Conservation (phyloP, 2,329 filamentous ascomycete genomes). For the Ceratocystis cubensis region DNA sequence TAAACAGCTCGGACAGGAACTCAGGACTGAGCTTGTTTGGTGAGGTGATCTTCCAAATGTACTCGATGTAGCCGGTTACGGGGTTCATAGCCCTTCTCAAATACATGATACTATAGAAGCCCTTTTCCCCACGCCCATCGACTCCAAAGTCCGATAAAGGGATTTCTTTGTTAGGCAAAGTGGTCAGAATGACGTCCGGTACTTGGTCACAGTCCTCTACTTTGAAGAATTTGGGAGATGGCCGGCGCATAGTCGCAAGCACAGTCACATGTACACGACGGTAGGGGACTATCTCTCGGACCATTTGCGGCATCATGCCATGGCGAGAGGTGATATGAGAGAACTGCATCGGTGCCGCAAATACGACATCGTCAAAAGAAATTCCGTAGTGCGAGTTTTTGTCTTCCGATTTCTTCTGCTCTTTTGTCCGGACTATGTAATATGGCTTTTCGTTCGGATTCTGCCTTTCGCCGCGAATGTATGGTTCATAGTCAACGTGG, state of each 20-base stretch:
- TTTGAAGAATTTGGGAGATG: conserved; percentile 63
- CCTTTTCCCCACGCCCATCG: conserved; percentile 55
- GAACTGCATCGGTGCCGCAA: conserved; percentile 76
- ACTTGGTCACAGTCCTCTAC: conserved; percentile 44
- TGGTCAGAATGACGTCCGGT: conserved; percentile 72
- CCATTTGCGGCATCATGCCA: conserved; percentile 53
- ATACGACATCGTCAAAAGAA: conserved; percentile 64
- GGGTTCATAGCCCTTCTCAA: conserved; percentile 53
- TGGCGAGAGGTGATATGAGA: conserved; percentile 53
- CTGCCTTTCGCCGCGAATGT: neutral
- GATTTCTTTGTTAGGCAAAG: conserved; percentile 51
- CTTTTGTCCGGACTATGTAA: neutral
- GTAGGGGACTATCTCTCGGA: conserved; percentile 67
- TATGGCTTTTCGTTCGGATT: neutral
- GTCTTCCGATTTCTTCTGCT: no score
- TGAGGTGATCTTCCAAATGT: conserved; percentile 55
- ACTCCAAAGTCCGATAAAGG: conserved; percentile 33
- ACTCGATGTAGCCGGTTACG: conserved; percentile 39
- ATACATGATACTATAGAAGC: conserved; percentile 78
- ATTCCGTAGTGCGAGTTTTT: conserved; percentile 21
- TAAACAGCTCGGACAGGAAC: conserved; percentile 43
- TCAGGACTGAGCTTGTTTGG: conserved; percentile 39
- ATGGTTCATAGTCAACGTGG: conserved; percentile 33
- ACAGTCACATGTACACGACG: conserved; percentile 79
- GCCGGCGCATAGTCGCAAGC: conserved; percentile 62